These are phyloP conservation scores for Penstemon newberryi DNA, from an alignment of 257 asterid species.

Conservation along the genomic window DNA sequence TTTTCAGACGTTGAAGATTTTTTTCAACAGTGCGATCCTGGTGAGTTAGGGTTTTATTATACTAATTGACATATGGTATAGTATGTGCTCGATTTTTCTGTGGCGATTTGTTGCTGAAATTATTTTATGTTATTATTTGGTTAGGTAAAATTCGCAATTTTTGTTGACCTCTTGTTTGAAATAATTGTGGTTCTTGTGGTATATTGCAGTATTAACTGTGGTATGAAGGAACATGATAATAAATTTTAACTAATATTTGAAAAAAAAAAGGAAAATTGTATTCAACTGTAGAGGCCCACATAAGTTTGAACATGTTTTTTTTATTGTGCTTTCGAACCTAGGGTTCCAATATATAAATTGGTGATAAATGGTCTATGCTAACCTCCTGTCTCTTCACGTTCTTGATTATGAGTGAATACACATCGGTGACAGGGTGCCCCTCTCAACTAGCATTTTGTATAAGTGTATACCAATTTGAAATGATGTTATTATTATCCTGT, in stretches of 20 bases:
- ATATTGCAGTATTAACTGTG: neutral
- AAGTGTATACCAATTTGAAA: neutral
- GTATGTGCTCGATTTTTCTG: neutral
- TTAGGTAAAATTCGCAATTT: slow-evolving; percentile 2
- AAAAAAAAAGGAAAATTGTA: neutral
- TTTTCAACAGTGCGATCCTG: slow-evolving; percentile 56
- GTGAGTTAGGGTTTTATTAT: slow-evolving; percentile 37
- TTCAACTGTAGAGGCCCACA: neutral
- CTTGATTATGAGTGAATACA: neutral
- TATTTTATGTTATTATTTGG: slow-evolving; percentile 6
- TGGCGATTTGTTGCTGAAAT: slow-evolving; percentile 4
- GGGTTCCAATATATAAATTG: neutral
- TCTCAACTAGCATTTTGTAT: neutral
- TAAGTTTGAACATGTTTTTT: neutral
- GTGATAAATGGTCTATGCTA: neutral
- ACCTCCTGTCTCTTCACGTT: slow-evolving; percentile 2
- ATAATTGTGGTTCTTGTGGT: neutral
- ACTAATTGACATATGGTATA: neutral
- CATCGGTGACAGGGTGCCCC: neutral
- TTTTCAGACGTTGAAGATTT: slow-evolving; percentile 48
- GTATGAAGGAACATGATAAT: slow-evolving; percentile 5
- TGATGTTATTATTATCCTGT: neutral
- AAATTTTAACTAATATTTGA: neutral
- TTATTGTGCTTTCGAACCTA: neutral
- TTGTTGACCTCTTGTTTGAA: slow-evolving; percentile 7